Evolutionary conservation across 148 eudicot genomes (phyloP), one percentile per base, ranked within the genome.

Genomic region (Vaccinium corymbosum): DNA sequence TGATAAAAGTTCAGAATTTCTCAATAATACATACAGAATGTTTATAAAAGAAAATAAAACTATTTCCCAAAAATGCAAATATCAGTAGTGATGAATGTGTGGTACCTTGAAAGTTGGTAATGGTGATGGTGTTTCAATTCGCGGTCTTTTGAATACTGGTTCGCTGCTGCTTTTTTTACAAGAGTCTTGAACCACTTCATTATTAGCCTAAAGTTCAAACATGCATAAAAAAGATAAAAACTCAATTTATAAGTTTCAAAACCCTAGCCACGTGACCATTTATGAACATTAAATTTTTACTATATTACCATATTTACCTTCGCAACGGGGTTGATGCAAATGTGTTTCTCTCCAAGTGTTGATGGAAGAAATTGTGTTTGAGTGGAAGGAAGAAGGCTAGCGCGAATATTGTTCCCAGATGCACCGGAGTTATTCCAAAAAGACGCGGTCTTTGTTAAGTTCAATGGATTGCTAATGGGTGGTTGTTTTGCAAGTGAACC

Each of bases 41-140:
- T 51, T 19, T 49, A 6, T 0, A 50, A 50, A 64, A 20, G n/a
- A 68, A 66, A 66, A 14, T 48, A 46, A 8, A 19, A 20, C n/a
- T 62, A 19, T 13, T 38, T 13, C 6, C 10, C 3, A 52, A n/a
- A 62, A n/a, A 8, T 7, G 2, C 13, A 77, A 25, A 77, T 6
- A 42, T n/a, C 59, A 22, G 46, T 42, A 6, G 52, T 19, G 53
- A 79, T 13, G 46, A 29, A 6, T 15, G 29, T 52, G 16, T 13
- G 38, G n/a, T 90, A 95, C 98, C 97, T 95, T 95, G 81, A 95
- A 95, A 48, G 98, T 91, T 83, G 98, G 97, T 70, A 93, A 84
- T 49, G 95, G 89, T 17, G 98, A 94, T 17, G 97, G 97, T 1
- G 95, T 93, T 84, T 94, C 94, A 64, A 92, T 87, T 76, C 95